Evolutionary conservation across 2,329 filamentous ascomycete species (phyloP).

Genomic region (Pseudogymnoascus sp.): DNA sequence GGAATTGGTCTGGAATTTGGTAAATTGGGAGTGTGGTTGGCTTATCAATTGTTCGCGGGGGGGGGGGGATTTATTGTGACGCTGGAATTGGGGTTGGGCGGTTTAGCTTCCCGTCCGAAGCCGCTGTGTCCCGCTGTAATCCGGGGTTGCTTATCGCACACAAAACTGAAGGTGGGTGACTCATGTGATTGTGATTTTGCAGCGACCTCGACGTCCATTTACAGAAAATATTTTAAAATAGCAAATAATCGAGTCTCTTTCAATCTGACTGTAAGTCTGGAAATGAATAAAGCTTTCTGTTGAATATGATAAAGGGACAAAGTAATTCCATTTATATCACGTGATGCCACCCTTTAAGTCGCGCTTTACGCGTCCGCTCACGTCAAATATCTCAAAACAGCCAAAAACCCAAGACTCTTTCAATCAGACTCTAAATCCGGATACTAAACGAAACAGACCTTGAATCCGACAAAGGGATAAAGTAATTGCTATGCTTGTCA

Average conservation of each 20-base stretch:
- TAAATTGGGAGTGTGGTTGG: background rate
- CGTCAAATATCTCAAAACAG: background rate
- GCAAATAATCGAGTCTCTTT: background rate
- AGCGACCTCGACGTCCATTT: background rate
- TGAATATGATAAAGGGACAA: background rate
- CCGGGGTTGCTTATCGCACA: constrained; percentile 2
- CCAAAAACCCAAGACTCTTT: background rate
- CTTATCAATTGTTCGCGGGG: background rate
- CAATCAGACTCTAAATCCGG: background rate
- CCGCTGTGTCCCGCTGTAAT: constrained; percentile 1
- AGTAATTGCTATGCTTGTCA: background rate
- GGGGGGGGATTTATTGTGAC: background rate
- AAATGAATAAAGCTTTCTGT: background rate
- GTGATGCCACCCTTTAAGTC: background rate
- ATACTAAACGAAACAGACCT: background rate
- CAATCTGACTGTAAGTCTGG: background rate
- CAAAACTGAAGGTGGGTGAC: background rate
- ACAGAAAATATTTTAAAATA: background rate
- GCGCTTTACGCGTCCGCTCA: background rate
- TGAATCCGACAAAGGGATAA: background rate
- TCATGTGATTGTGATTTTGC: background rate
- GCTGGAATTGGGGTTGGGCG: background rate
- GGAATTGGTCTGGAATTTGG: constrained; percentile 9
- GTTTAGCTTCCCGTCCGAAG: background rate
- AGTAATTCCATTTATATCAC: background rate